Evolutionary conservation across 148 eudicot species (phyloP), one percentile per base, ranked within the genome.

Genomic region (Camellia lanceoleosa): DNA sequence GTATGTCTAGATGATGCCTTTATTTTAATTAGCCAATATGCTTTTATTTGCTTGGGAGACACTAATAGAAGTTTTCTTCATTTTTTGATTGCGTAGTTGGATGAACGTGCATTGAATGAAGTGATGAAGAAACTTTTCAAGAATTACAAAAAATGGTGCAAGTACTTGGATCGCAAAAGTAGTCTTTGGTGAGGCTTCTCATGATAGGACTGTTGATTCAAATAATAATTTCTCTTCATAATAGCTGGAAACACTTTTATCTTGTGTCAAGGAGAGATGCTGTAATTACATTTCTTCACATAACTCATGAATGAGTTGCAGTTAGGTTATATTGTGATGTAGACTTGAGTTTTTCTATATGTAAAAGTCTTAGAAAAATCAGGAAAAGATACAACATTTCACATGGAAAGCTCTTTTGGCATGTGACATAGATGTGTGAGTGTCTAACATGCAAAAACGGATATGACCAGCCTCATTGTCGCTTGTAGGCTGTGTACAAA

Each of bases 61-160:
- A 1, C 80, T 78, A 38, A 68, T 68, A 16, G 14, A 73, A 55
- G 19, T 73, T 62, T n/a, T 18, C 54, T 15, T 63, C 79, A n/a
- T 83, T 19, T 38, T 80, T 77, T 73, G 75, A 60, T 78, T 61
- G 65, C 73, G 78, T 77, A 97, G 99, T 87, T 97, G 94, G 98
- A 97, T 87, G 99, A 97, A 72, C 96, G 98, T 51, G 95, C 99
- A 68, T 81, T 97, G 77, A 86, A 91, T 65, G 93, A 89, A 86
- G 99, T 97, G 82, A 97, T 97, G 99, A 97, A 94, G 88, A 97
- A 92, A 83, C 97, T 97, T 85, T 97, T 97, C 91, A 94, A 94
- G 87, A 94, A 90, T 88, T 97, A 94, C 87, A 97, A 94, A 81
- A 97, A 85, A 80, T 97, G 99, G 99, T 97, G 99, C 99, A 92